Base-by-base conservation (phyloP, 441 rosid genomes). In the Gossypium lobatum region DNA sequence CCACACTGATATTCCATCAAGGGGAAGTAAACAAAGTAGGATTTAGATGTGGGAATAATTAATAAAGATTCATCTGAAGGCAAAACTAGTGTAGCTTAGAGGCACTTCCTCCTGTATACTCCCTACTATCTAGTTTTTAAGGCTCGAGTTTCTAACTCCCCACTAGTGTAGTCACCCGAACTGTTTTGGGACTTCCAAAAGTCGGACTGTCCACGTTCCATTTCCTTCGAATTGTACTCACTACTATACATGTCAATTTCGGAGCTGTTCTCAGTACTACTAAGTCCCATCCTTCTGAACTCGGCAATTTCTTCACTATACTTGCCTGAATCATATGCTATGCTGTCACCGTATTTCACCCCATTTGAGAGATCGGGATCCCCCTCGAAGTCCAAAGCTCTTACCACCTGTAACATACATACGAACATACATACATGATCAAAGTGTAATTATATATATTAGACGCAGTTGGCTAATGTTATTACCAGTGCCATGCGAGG, bases 401-500 rank as follows among this genome's bases (percentile, higher is more conserved):
- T 86, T 76, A 86, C 86, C 64, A 92, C 96, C 97, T 92, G 54
- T 6, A 60, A 75, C 31, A 64, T 6, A 14, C 31, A 50, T 50
- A 13, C 13, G 50, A 13, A 45, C 50, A 45, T 45, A 45, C 14
- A 46, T 46, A 46, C 10, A 9, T 46, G 52, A 11, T 13, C 4
- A 46, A 2, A 10, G 14, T 46, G 13, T 13, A 11, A 46, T 46
- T 11, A 9, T 46, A 9, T 46, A 13, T 45, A 11, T 46, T 46
- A 17, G 17, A 53, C 10, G 8, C 10, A 26, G 20, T 54, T 39
- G 17, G 25, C 2, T 14, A 31, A 61, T 6, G 72, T 57, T 57
- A 57, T 57, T 21, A 57, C 97, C 97, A 89, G 93, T 74, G 64
- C 87, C 97, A 93, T 93, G 34, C 95, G 88, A 21, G 98, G 97